These are phyloP conservation scores for Hygrocybe coccinea DNA, from an alignment of 768 basidiomycete genomes.

Conservation along the genomic window DNA sequence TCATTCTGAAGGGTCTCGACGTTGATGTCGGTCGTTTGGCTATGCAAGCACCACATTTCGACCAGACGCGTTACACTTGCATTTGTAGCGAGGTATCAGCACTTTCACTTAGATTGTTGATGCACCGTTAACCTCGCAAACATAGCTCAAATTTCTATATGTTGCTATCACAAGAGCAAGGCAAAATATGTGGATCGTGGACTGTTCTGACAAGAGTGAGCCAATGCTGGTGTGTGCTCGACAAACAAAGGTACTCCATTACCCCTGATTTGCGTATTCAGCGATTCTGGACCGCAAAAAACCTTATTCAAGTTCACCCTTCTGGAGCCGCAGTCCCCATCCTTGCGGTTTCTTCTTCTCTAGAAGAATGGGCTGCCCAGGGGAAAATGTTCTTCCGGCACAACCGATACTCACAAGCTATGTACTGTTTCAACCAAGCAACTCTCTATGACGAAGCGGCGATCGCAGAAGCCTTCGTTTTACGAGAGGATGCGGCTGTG, in stretches of 20 bases:
- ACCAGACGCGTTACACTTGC: slow-evolving; percentile 47
- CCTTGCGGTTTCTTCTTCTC: slow-evolving; percentile 50
- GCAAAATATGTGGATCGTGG: slow-evolving; percentile 69
- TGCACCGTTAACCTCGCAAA: background rate
- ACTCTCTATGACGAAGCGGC: slow-evolving; percentile 36
- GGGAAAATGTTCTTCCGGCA: slow-evolving; percentile 36
- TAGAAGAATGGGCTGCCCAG: slow-evolving; percentile 34
- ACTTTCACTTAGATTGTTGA: background rate
- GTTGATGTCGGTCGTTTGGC: slow-evolving; percentile 4
- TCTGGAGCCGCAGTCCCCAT: slow-evolving; percentile 47
- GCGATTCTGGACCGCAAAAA: slow-evolving; percentile 44
- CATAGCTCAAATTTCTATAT: slow-evolving; percentile 61
- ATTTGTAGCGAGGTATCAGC: slow-evolving; percentile 53
- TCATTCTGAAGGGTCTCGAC: slow-evolving; percentile 44
- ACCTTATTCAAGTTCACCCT: slow-evolving; percentile 45
- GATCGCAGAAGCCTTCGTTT: slow-evolving; percentile 49
- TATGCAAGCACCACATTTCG: slow-evolving; percentile 42
- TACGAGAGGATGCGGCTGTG: slow-evolving; percentile 46
- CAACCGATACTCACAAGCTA: slow-evolving; percentile 48
- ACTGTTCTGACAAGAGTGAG: slow-evolving; percentile 51
- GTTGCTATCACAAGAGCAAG: slow-evolving; percentile 68
- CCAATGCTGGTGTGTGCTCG: slow-evolving; percentile 49
- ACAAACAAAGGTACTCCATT: background rate
- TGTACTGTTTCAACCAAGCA: slow-evolving; percentile 51
- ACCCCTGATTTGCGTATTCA: slow-evolving; percentile 27